Evolutionary conservation across 129 eudicot genomes (phyloP), one percentile per base, ranked within the genome.

Genomic region (Centrapalus pauciflorus): DNA sequence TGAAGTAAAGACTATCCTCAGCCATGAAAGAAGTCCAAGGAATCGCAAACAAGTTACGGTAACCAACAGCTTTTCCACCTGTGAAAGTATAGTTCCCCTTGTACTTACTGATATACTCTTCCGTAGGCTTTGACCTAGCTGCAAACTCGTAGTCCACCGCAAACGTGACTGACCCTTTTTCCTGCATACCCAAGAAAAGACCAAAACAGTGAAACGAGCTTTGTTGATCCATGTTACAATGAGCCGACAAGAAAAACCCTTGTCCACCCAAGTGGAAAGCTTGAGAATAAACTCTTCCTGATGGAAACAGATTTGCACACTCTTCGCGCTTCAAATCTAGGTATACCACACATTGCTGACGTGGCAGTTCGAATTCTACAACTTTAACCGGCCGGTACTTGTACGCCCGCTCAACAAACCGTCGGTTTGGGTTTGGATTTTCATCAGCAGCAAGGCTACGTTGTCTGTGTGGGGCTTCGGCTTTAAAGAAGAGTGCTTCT

Each of bases 141-240:
- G 97, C 85, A 81, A 89, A 86, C 46, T 86, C 97, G 17, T 85
- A 85, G 60, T 89, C 97, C 17, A 89, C 95, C 1, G 90, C 90
- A 72, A 83, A 83, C 13, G 87, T 76, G 0, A 81, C 95, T 0
- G 88, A 81, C 27, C 95, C 97, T 64, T 86, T 85, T 55, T 89
- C 95, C 63, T 86, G 90, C 95, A 86, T 89, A 67, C 95, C 95
- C 26, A 89, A 56, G 23, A 83, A 89, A 4, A 89, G 81, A 21
- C 97, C 95, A 2, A 89, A 89, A 46, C 90, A 89, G 46, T 89
- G 97, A 66, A 83, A 86, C 9, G 95, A 81, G 78, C 86, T 86
- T 17, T 86, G 95, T 24, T 83, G 95, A 66, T 89, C 95, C 85
- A 78, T 77, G 76, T 89, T 86, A 76, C 97, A 89, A 40, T 89